Base-by-base conservation (phyloP, 345 rosid species). In the Kandelia obovata region DNA sequence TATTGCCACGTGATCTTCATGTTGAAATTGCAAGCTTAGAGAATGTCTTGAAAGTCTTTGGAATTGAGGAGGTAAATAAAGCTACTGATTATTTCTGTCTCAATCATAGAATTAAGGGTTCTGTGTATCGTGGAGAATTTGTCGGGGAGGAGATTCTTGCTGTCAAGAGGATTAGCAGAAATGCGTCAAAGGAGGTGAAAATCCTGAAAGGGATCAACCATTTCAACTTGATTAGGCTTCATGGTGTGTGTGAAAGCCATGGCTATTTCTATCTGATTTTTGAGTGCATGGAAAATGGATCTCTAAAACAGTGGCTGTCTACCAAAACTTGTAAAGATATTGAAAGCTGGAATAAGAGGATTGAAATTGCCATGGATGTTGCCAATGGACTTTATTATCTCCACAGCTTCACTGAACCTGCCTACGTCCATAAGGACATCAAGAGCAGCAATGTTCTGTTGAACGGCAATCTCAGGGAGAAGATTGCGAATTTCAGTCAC, bases 371-470 rank as follows among this genome's bases (percentile, higher is more conserved):
- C 58, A 52, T 81, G 28, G 87, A 85, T 67, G 70, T 83, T 47
- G 83, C 89, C 20, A 77, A 83, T 53, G 84, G 89, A 47, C 84
- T 85, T 57, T 68, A 83, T 71, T 76, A 83, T 66, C 85, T 85
- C 67, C 85, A 85, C 71, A 81, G 77, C 79, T 81, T 81, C 77
- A 78, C 85, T 43, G 58, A 83, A 65, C 83, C 87, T 2, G 73
- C 81, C 5, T 83, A 78, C 32, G 73, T 83, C 9, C 89, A 85
- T 58, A 73, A 35, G 67, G 75, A 77, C 75, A 75, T 85, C 53
- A 83, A 53, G n/a, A 77, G 81, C 75, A 75, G 81, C 75, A 77
- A 83, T 32, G 63, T 83, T 62, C 77, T 81, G 16, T 70, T 83
- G 47, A 75, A 75, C 58, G 8, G 58, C 17, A 60, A 77, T 47